Evolutionary conservation across 352 stramenopile genomes (phyloP), one percentile per base, ranked within the genome.

Genomic region (Globisporangium perplexum): DNA sequence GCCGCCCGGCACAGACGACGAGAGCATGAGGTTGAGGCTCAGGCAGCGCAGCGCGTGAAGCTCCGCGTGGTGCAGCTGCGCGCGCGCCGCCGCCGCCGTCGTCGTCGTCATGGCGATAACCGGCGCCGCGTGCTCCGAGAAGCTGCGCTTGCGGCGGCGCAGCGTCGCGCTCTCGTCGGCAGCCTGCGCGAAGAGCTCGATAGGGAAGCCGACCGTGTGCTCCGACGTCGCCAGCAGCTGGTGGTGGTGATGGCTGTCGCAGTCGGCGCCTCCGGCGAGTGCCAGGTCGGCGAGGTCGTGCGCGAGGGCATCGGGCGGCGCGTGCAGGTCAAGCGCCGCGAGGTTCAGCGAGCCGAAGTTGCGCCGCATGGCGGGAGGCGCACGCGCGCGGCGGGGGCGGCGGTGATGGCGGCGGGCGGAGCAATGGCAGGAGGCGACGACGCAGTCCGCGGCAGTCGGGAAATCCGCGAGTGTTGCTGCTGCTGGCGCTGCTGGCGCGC

Each of bases 281-380:
- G 53, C 62, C 44, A 67, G 57, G 41, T 64, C 46, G 6, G 45
- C 60, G 26, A 71, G 61, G 43, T 54, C 58, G 53, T 49, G 60
- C 30, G 71, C 38, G 51, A 71, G 49, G 20, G 41, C 41, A 20
- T 46, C 41, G 41, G 23, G 41, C n/a, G n/a, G 26, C 60, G 55
- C 4, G 64, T 47, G 23, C 43, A 77, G 58, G 57, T 76, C 71
- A 28, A 83, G 44, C 47, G 72, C 72, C n/a, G 65, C 65, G 41
- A 83, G 67, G 53, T 83, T 70, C 28, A 79, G 62, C 28, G 72
- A 83, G 53, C 72, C 72, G 50, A 70, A 83, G 60, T 83, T 83
- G 42, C 72, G 72, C 48, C 72, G 65, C 72, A 83, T 83, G 56
- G 22, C 53, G 52, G 47, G 38, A 47, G 54, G 36, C 36, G 36